A percentile compares a stretch with the other conserved stretches of the same genome.
These are phyloP conservation scores for Pseudogymnoascus sp. DNA, from an alignment of 2,329 filamentous ascomycete species.

Conservation along the genomic window DNA sequence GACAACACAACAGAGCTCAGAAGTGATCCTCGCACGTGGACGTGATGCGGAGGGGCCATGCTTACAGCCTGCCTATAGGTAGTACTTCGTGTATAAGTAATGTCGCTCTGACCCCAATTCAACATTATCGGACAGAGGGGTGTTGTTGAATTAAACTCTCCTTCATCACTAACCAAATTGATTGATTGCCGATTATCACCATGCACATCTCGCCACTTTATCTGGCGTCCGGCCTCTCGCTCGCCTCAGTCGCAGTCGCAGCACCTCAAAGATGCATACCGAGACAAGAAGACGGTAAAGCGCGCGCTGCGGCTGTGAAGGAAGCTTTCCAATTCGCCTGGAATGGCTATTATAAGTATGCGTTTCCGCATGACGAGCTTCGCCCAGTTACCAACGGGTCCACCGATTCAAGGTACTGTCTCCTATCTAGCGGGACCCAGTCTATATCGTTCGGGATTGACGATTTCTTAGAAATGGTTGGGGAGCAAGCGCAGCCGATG, in stretches of 20 bases:
- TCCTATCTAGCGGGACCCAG: neutral
- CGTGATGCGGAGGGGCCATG: neutral
- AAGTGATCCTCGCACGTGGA: neutral
- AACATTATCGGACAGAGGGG: neutral
- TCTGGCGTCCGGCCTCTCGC: neutral
- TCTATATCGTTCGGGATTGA: slow-evolving; percentile 11
- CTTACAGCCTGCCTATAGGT: neutral
- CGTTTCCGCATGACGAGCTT: slow-evolving; percentile 71
- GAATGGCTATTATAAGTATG: slow-evolving; percentile 64
- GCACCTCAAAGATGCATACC: neutral
- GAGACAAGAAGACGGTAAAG: neutral
- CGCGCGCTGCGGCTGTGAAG: slow-evolving; percentile 52
- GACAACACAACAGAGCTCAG: neutral
- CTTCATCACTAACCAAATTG: neutral
- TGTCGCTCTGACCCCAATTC: neutral
- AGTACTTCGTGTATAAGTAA: slow-evolving; percentile 3
- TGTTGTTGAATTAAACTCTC: neutral
- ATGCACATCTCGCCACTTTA: neutral
- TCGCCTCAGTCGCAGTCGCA: neutral
- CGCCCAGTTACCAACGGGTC: slow-evolving; percentile 57
- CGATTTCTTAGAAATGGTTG: slow-evolving; percentile 58
- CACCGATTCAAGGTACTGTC: slow-evolving; percentile 58
- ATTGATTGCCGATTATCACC: neutral
- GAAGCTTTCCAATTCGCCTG: slow-evolving; percentile 63
- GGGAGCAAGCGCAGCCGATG: slow-evolving; percentile 77